Base-by-base conservation (phyloP, 2,329 filamentous ascomycete genomes). In the Exophiala sideris region DNA sequence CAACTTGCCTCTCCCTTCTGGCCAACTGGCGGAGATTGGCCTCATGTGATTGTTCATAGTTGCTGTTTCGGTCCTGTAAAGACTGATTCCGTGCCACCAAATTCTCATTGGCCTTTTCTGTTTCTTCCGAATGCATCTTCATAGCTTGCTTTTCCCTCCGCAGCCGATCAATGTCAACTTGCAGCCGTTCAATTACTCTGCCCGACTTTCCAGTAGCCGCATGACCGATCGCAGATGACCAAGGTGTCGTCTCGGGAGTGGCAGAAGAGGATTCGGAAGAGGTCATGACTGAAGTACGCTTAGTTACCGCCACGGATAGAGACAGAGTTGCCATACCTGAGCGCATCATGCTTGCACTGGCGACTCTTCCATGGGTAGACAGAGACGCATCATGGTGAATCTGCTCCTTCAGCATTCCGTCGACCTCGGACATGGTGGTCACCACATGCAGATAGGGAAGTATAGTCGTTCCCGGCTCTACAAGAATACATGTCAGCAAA, bases 201-300 rank as follows among this genome's bases (percentile, higher is more conserved):
- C 76, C 75, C 2, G 76, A 78, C 63, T 78, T 78, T 36, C 76
- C 76, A 16, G 73, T 71, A 20, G 73, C 71, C 34, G 76, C 76
- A 56, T 77, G 74, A 10, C 76, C 76, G 24, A 78, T 74, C 2
- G 76, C 76, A 1, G 75, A 73, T 9, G 73, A 78, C 76, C 76
- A 78, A 66, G 75, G 72, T 11, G 63, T 62, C 33, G 61, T 52
- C 32, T 69, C 68, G 18, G 66, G 52, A 41, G 67, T 61, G 44
- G 62, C 50, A 14, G 63, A 55, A 35, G 55, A 55, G 21, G 53
- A 53, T 14, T 60, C 59, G 44, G 58, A 59, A 29, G 50, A 60
- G 3, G 53, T 56, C 48, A 57, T 48, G 47, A 60, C 57, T 60
- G 34, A 12, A 12, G 32, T 29, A 29, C 34, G 32, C 29, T 58